Evolutionary conservation across 1,284 basidiomycete genomes (phyloP), one percentile per base, ranked within the genome.

Genomic region (Papiliotrema fonsecae): DNA sequence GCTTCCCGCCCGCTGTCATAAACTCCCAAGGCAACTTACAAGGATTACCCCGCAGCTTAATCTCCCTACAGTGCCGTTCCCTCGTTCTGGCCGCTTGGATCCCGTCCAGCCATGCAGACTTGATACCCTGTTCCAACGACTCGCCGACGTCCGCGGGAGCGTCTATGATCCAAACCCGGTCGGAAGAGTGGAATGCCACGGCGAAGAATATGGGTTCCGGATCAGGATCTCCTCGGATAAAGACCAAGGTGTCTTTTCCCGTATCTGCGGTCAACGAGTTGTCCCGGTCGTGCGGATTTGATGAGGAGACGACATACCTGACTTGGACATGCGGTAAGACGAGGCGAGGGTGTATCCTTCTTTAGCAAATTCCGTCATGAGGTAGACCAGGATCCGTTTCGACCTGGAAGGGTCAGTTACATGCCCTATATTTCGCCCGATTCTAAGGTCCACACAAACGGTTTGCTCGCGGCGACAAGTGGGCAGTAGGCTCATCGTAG

Each of bases 151-250:
- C 69, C 2, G 65, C 67, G 40, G 67, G 65, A 22, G 69, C 65
- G 45, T 72, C 69, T 42, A 72, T 72, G 45, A 72, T 69, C 67
- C 67, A 72, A 36, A 72, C 60, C 30, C 67, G 45, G 49, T 72
- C 69, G 38, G 47, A 48, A 10, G 61, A 64, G 55, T 70, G 60
- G 54, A 70, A 72, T 0, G 60, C 64, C 1, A 72, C 64, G 1
- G 61, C 61, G 50, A 72, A 68, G 58, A 72, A 68, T 25, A 69
- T 55, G 1, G 69, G 65, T 26, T 72, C 67, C 18, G 69, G 68
- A 45, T 72, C 69, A 6, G 65, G 67, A 28, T 61, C 58, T 35
- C 57, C 57, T 13, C 41, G 54, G 10, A 61, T 25, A 51, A 72
- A 70, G 19, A 64, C 59, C 22, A 72, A 50, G 1, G 67, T 65